Evolutionary conservation across 352 stramenopile species (phyloP), one percentile per base, ranked within the genome.

Genomic region (Phytophthora tubulina): DNA sequence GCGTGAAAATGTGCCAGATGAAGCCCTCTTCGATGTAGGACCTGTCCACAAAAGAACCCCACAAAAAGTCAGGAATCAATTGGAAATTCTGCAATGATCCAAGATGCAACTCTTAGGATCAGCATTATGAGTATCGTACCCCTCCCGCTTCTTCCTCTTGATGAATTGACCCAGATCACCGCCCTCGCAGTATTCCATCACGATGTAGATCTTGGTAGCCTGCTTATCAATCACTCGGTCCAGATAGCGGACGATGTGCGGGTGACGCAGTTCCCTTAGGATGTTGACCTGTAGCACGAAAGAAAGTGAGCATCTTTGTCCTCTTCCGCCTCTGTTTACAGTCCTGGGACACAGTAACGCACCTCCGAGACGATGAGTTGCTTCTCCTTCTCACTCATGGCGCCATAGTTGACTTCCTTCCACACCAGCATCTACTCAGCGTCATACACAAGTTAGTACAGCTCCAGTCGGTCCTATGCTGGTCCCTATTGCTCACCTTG

Each of bases 181-280:
- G 38, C 92, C 92, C 59, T 97, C 89, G 71, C 94, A 98, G 78
- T 92, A 97, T 72, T 98, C 94, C 94, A 98, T 98, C 63, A 98
- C 86, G 55, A 98, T 98, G 81, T 98, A 97, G 65, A 98, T 94
- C 78, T 96, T 96, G 51, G 90, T 97, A 11, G 81, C 87, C 56
- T 92, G 81, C 72, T 97, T 97, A 77, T 98, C 94, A 61, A 98
- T 97, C 59, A 98, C 92, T 50, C 94, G 89, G 78, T 98, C 94
- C 69, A 98, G 82, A 78, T 98, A 98, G 31, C 91, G 90, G 51
- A 98, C 94, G 36, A 98, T 97, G 72, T 97, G 94, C 49, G 94
- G 92, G 75, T 98, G 93, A 54, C 93, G 88, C 74, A 98, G 75
- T 68, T 98, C 94, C 32, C 94, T 89, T 39, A 98, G 75, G 53